Evolutionary conservation across 2,329 filamentous ascomycete species (phyloP).

Genomic region (Cytospora piceae): DNA sequence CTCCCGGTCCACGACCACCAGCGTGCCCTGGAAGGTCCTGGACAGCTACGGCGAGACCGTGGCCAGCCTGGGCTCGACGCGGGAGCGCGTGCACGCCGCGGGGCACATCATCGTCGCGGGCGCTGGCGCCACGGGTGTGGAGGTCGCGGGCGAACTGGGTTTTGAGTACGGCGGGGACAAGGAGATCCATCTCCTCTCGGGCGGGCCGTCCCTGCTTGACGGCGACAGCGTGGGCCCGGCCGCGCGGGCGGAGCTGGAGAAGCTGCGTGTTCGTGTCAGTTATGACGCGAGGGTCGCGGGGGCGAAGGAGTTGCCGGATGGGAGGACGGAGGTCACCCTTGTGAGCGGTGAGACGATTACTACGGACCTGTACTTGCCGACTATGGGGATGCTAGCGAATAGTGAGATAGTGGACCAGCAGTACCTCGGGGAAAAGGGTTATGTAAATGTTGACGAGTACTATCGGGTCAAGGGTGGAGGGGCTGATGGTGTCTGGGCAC

Average conservation of each 20-base stretch:
- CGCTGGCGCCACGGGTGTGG: conserved; percentile 59
- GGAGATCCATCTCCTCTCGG: conserved; percentile 53
- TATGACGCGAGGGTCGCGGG: conserved; percentile 47
- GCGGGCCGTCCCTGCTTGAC: conserved; percentile 45
- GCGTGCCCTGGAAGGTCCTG: conserved; percentile 57
- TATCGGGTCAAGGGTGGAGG: conserved; percentile 50
- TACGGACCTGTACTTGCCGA: conserved; percentile 61
- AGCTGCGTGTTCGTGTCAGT: conserved; percentile 55
- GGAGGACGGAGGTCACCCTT: conserved; percentile 54
- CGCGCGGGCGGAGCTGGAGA: conserved; percentile 54
- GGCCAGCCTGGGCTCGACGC: conserved; percentile 45
- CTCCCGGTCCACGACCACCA: conserved; percentile 45
- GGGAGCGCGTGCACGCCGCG: conserved; percentile 48
- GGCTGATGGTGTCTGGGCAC: conserved; percentile 51
- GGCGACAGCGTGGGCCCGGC: conserved; percentile 48
- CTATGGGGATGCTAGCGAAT: conserved; percentile 59
- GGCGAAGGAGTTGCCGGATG: conserved; percentile 42
- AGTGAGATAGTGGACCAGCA: conserved; percentile 53
- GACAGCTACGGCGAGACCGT: conserved; percentile 51
- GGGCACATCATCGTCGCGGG: conserved; percentile 60
- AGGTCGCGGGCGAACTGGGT: conserved; percentile 58
- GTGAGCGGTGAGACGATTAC: conserved; percentile 50
- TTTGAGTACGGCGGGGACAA: conserved; percentile 53
- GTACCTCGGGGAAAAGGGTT: conserved; percentile 49
- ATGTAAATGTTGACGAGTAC: conserved; percentile 55